Conservation (phyloP, 2,329 filamentous ascomycete genomes). For the Fusarium torreyae region DNA sequence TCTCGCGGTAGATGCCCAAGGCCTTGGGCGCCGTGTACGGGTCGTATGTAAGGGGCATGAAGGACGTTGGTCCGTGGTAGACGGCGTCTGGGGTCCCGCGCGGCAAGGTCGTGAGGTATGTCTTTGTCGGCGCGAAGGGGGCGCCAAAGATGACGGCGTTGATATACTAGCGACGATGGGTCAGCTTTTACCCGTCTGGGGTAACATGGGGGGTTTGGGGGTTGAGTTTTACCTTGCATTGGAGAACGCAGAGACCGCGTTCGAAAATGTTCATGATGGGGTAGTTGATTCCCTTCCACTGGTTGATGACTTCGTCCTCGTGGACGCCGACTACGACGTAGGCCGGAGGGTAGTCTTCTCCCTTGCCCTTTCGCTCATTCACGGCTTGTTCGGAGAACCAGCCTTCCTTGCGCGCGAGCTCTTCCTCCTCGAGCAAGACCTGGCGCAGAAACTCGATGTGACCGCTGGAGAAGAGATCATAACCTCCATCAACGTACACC, state of each 20-base stretch:
- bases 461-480: constrained; percentile 95
- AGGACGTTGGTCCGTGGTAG: constrained; percentile 96
- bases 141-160: constrained; percentile 91
- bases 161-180: constrained; percentile 74
- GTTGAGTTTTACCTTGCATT: constrained; percentile 80
- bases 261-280: constrained; percentile 99
- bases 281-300: constrained; percentile 97
- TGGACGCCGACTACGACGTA: constrained; percentile 96
- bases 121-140: constrained; percentile 85
- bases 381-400: constrained; percentile 81
- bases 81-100: constrained; percentile 82
- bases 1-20: constrained; percentile 87
- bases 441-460: constrained; percentile 94
- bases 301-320: constrained; percentile 94
- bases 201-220: neutral
- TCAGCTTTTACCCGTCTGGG: constrained; percentile 21
- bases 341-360: constrained; percentile 82
- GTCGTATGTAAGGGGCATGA: constrained; percentile 85
- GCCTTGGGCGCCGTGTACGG: constrained; percentile 85
- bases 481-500: constrained; percentile 96
- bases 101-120: constrained; percentile 83
- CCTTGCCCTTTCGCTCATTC: constrained; percentile 74
- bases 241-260: constrained; percentile 92
- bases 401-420: constrained; percentile 74
- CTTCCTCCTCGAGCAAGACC: constrained; percentile 81